Evolutionary conservation across 345 rosid species (phyloP).

Genomic region (Arabidopsis arenosa): DNA sequence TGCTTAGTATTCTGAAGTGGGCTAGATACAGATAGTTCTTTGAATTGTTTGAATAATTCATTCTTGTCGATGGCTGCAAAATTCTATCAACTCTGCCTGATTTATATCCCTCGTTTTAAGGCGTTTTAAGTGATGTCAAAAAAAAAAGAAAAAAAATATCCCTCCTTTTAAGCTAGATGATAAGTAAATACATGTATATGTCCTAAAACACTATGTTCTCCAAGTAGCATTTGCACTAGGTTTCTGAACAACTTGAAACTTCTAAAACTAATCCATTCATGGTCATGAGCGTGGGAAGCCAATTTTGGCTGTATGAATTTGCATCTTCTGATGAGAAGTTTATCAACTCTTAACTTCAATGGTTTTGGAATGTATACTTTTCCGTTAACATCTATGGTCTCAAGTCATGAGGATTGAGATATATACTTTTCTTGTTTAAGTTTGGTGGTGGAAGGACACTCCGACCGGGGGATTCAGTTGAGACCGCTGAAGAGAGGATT

Average conservation of each 20-base stretch:
- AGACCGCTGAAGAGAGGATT: constrained; percentile 75
- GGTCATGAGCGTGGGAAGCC: constrained; percentile 11
- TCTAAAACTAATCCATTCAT: constrained; percentile 14
- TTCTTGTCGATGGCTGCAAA: background rate
- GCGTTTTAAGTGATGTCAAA: no score
- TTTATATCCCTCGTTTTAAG: background rate
- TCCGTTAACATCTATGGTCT: background rate
- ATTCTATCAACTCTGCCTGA: background rate
- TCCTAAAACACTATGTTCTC: constrained; percentile 3
- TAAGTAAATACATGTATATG: background rate
- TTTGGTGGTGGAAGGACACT: constrained; percentile 88
- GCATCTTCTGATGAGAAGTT: background rate
- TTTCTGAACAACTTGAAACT: constrained; percentile 12
- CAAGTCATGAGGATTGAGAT: constrained; percentile 18
- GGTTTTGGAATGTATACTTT: constrained; percentile 14
- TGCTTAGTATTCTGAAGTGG: constrained; percentile 14
- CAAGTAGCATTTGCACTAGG: constrained; percentile 8
- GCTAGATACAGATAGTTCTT: constrained; percentile 4
- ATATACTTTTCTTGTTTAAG: constrained; percentile 46
- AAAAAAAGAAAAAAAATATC: no score
- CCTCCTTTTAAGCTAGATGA: background rate
- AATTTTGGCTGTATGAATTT: constrained; percentile 5
- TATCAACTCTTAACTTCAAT: background rate
- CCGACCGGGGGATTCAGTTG: constrained; percentile 78
- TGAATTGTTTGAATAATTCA: constrained; percentile 1